Evolutionary conservation across 345 rosid species (phyloP), one percentile per base, ranked within the genome.

Genomic region (Trapa bicornis): DNA sequence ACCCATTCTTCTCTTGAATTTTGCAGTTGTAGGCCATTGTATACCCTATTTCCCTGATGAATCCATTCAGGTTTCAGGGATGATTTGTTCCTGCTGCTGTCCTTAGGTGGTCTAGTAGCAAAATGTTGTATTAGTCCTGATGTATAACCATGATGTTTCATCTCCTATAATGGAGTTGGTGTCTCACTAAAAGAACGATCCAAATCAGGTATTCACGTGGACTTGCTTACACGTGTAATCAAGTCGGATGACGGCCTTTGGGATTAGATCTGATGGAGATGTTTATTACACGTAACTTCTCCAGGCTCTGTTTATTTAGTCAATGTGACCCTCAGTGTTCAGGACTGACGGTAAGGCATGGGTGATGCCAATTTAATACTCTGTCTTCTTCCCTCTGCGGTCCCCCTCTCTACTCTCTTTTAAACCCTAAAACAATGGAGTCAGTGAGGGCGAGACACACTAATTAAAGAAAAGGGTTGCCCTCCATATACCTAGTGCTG

Each of bases 1-100:
- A 43, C 50, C 63, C 65, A 17, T 47, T 60, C 61, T 67, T 67
- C 47, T 58, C 47, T n/a, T 5, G 64, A 32, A 54, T 68, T 68
- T 42, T 60, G 53, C 61, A 68, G 64, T 6, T 37, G 50, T 68
- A 68, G 65, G 71, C 43, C 15, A 65, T 65, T 58, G 63, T 32
- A 58, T 35, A 7, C 17, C 15, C 12, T 58, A 37, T 7, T 29
- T 54, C 33, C 32, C 1, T 10, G 33, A n/a, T 3, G 63, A 32
- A 35, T 58, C 37, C 5, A 33, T 9, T 58, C 32, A 9, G 38
- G 13, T 5, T 58, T 10, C 9, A 0, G 38, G 63, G 10, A 32
- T 15, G 60, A 54, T 54, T 22, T 22, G 60, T 50, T 50, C 22
- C 1, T 22, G 12, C 29, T 22, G 54, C 54, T 16, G 54, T 5